Evolutionary conservation across 148 eudicot genomes (phyloP).

Genomic region (Silene conica): DNA sequence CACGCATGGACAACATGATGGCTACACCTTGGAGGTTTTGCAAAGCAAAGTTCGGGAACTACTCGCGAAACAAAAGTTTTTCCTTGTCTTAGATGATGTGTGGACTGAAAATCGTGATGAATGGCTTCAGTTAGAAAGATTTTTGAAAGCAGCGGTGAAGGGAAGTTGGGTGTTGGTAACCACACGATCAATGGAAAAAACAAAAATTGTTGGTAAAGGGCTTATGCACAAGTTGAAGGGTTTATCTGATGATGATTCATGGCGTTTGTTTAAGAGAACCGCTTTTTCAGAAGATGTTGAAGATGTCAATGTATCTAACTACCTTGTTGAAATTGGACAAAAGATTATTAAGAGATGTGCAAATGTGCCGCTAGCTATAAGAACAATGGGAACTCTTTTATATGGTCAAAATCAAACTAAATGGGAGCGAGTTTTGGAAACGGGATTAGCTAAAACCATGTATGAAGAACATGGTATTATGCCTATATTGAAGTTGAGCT

Average conservation of each 20-base stretch:
- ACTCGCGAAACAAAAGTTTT: neutral
- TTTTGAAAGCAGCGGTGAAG: neutral
- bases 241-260: neutral
- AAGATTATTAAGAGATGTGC: neutral
- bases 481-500: neutral
- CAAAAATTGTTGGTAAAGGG: neutral
- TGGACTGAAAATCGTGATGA: constrained; percentile 3
- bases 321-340: neutral
- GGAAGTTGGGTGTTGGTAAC: constrained; percentile 19
- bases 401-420: neutral
- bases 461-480: neutral
- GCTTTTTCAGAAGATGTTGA: neutral
- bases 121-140: neutral
- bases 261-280: neutral
- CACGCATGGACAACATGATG: neutral
- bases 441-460: neutral
- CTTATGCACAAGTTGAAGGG: neutral
- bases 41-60: neutral
- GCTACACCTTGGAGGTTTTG: neutral
- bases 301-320: neutral
- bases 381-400: neutral
- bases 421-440: neutral
- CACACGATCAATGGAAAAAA: constrained; percentile 6
- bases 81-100: constrained; percentile 3
- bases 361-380: neutral